Base-by-base conservation (phyloP, 108 stramenopile species). In the Fragilaria crotonensis region DNA sequence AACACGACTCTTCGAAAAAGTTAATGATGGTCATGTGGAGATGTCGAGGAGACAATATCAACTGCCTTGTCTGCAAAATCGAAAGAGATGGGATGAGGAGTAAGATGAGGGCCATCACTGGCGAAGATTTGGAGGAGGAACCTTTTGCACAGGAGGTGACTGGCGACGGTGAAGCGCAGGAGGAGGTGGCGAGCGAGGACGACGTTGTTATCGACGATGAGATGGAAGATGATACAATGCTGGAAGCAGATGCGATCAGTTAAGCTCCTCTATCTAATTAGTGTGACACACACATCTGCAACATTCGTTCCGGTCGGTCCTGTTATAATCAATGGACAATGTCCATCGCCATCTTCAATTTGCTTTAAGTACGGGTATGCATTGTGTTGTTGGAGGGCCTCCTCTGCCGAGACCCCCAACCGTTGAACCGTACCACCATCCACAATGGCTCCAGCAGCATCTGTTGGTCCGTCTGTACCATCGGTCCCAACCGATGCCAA, bases 261-360 rank as follows among this genome's bases (percentile, higher is more conserved):
- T 41, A 7, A 41, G 7, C 36, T 7, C 7, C 44, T 11, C 57
- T 55, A 73, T 46, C 57, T 45, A 44, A 90, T 63, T 29, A 92
- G 70, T 27, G 77, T 81, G 7, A 92, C 83, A 44, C 78, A 81
- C 20, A 92, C 68, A 70, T 92, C 90, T 1, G 90, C 90, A 47
- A 92, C 90, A 60, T 92, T 92, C 0, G 90, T 92, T 4, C 90
- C 90, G 18, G 90, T 86, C 25, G 90, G 83, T 47, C 90, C 90
- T 22, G 86, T 92, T 26, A 52, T 74, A 44, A 87, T 71, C 31
- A 84, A 57, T 33, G 83, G 70, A 14, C 36, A 25, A 30, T 60
- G 33, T 9, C 25, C 63, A 41, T 41, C 36, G 7, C 36, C 36
- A 1, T 17, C 30, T 2, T 64, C 51, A 1, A 45, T n/a, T 32